Evolutionary conservation across 129 eudicot species (phyloP).

Genomic region (Gnaphalium uliginosum): DNA sequence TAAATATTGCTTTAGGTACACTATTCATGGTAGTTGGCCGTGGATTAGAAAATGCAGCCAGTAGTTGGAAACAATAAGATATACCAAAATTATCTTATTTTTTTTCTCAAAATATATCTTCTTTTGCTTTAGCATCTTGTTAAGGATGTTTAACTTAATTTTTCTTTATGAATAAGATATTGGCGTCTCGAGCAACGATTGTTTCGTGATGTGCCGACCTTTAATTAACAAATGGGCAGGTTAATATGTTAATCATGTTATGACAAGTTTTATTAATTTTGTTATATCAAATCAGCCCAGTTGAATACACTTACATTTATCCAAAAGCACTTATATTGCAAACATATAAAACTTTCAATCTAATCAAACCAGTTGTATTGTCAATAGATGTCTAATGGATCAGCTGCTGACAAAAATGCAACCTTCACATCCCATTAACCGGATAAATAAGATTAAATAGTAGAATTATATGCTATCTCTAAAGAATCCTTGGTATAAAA

Average conservation of each 20-base stretch:
- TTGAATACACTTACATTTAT: background rate
- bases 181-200: too few species aligned
- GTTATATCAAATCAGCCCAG: too few species aligned
- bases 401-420: constrained; percentile 25
- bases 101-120: too few species aligned
- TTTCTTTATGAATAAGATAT: too few species aligned
- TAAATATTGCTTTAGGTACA: background rate
- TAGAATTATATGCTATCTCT: background rate
- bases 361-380: background rate
- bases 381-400: background rate
- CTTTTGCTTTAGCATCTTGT: too few species aligned
- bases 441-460: background rate
- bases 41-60: background rate
- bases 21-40: background rate
- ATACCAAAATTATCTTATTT: background rate
- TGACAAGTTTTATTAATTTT: too few species aligned
- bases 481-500: background rate
- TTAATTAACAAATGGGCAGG: too few species aligned
- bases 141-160: too few species aligned
- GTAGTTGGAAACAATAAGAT: background rate
- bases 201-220: too few species aligned
- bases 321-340: background rate
- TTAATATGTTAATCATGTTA: too few species aligned
- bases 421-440: constrained; percentile 15
- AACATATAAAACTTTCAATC: background rate